These are phyloP conservation scores for Trypanosoma conorhini DNA, from an alignment of 208 protist species.

Conservation along the genomic window DNA sequence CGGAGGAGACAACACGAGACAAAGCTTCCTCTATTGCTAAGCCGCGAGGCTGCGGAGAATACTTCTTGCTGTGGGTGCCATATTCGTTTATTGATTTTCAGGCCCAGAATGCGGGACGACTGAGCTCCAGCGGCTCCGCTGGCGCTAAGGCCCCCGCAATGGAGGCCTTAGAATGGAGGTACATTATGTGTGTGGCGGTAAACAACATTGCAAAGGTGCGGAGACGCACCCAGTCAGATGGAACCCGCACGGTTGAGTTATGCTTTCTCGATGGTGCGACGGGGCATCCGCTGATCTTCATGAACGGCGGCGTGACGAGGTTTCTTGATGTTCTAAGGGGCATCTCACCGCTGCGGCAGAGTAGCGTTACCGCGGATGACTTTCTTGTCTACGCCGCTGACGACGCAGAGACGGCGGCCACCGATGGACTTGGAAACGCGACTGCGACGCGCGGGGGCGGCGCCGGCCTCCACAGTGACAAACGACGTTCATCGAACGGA, in stretches of 20 bases:
- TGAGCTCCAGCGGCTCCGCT: neutral
- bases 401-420: neutral
- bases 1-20: neutral
- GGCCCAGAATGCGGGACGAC: neutral
- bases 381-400: conserved; percentile 31
- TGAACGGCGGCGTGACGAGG: conserved; percentile 27
- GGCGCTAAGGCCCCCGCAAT: neutral
- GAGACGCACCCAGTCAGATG: conserved; percentile 1
- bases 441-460: no score
- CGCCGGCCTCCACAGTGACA: neutral
- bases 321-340: conserved; percentile 30
- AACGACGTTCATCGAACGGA: neutral
- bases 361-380: conserved; percentile 17
- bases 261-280: conserved; percentile 7
- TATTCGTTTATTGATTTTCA: conserved; percentile 25
- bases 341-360: conserved; percentile 24
- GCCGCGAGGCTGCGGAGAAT: neutral
- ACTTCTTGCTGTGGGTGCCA: conserved; percentile 28
- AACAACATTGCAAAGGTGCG: conserved; percentile 22
- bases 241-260: conserved; percentile 17
- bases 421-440: neutral
- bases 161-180: conserved; percentile 17
- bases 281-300: conserved; percentile 18
- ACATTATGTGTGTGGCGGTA: conserved; percentile 17
- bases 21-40: neutral